Conservation (phyloP, 257 asterid species). For the Petunia secreta region DNA sequence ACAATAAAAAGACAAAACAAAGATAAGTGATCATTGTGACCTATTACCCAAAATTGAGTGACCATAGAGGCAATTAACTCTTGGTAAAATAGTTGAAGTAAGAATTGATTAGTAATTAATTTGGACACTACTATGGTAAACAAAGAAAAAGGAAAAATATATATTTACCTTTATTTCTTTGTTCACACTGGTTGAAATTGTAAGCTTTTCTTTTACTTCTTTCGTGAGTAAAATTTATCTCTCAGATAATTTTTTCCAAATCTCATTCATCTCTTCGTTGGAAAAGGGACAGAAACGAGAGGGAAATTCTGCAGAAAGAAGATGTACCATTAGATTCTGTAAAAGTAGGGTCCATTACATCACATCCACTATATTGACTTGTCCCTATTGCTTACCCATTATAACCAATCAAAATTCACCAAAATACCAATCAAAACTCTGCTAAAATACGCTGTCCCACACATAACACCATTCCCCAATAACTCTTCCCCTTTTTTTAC, state of each 20-base stretch:
- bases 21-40: too few relatives aligned
- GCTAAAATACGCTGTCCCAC: not conserved
- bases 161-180: too few relatives aligned
- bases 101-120: too few relatives aligned
- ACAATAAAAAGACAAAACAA: too few relatives aligned
- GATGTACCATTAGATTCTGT: slow-evolving; percentile 21
- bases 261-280: not conserved
- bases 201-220: not conserved
- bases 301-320: not conserved
- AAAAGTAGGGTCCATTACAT: slow-evolving; percentile 22
- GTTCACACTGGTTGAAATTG: too few relatives aligned
- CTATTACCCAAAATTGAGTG: too few relatives aligned
- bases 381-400: not conserved
- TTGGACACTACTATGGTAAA: too few relatives aligned
- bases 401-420: not conserved
- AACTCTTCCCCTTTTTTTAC: not conserved
- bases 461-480: not conserved
- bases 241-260: not conserved
- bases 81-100: too few relatives aligned
- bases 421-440: not conserved
- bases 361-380: not conserved
- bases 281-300: slow-evolving; percentile 11
- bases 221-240: not conserved
- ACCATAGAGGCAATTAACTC: too few relatives aligned
- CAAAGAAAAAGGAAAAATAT: too few relatives aligned